phyloP scores from a whole-genome alignment of 2,329 filamentous ascomycete genomes.

The Cladorrhinum sp. region DNA sequence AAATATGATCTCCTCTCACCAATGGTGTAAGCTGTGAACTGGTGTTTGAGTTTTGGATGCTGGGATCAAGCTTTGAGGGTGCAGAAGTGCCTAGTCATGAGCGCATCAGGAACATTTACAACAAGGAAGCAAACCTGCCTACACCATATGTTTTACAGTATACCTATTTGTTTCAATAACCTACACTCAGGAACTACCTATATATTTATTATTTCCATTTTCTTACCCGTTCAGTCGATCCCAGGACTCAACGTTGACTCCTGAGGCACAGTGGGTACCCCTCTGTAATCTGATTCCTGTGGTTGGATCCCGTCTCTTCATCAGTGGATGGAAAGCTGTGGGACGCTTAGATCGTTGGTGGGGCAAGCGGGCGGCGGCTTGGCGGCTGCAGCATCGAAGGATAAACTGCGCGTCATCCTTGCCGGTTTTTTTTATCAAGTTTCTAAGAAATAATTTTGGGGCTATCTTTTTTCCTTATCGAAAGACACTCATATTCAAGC shows the following conservation, averaged over 20 bases:
- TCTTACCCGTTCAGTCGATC: background rate
- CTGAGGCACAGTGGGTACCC: background rate
- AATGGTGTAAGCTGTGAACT: conserved; percentile 59
- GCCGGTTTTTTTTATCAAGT: conserved; percentile 6
- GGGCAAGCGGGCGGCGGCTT: conserved; percentile 3
- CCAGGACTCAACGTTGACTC: background rate
- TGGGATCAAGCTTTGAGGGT: background rate
- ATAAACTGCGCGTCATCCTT: conserved; percentile 21
- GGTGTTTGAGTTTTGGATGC: background rate
- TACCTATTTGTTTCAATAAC: too few relatives aligned
- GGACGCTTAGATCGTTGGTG: conserved; percentile 1
- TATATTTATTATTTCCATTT: background rate
- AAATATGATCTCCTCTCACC: conserved; percentile 87
- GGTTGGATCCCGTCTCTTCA: conserved; percentile 1
- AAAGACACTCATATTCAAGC: too few relatives aligned
- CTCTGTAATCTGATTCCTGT: conserved; percentile 1
- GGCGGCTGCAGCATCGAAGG: conserved; percentile 1
- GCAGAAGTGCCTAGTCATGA: background rate
- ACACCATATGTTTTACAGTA: too few relatives aligned
- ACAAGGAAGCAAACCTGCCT: too few relatives aligned
- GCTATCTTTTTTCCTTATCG: conserved; percentile 12
- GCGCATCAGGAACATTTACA: too few relatives aligned
- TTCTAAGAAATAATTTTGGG: background rate
- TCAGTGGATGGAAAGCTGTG: background rate
- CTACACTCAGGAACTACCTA: too few relatives aligned